phyloP scores from a whole-genome alignment of 202 grass and related monocot genomes.

The Eragrostis tef region DNA sequence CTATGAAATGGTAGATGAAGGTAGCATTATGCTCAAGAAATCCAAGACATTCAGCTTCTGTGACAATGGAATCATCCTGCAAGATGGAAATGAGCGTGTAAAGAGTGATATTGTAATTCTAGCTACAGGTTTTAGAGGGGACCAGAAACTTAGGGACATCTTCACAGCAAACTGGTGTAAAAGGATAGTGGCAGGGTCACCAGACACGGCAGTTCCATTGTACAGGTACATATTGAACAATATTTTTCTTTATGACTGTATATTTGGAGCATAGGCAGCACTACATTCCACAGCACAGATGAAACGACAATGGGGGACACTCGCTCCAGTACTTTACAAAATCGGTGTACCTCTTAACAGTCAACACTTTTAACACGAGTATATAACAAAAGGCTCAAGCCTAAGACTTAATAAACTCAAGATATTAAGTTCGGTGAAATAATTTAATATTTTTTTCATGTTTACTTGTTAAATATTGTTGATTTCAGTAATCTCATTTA shows the following conservation, averaged over 20 bases:
- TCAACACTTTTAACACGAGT: not conserved
- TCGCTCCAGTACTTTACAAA: not conserved
- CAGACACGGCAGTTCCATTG: slow-evolving; percentile 60
- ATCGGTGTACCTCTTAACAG: not conserved
- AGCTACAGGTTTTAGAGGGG: slow-evolving; percentile 91
- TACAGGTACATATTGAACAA: slow-evolving; percentile 58
- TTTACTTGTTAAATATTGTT: slow-evolving; percentile 6
- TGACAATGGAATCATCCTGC: slow-evolving; percentile 58
- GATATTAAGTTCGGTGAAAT: not conserved
- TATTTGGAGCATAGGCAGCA: slow-evolving; percentile 13
- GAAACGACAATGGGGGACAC: slow-evolving; percentile 4
- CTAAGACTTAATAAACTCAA: slow-evolving; percentile 18
- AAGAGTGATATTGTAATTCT: slow-evolving; percentile 75
- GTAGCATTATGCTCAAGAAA: slow-evolving; percentile 81
- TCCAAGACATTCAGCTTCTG: slow-evolving; percentile 71
- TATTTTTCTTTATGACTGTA: not conserved
- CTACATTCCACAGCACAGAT: slow-evolving; percentile 11
- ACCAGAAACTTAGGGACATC: slow-evolving; percentile 81
- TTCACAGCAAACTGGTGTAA: slow-evolving; percentile 70
- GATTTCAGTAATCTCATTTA: slow-evolving; percentile 32
- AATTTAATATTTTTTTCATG: no score
- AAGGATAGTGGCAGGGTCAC: slow-evolving; percentile 65
- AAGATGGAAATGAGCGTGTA: slow-evolving; percentile 56
- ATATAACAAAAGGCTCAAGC: not conserved
- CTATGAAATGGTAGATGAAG: slow-evolving; percentile 75